Evolutionary conservation across 1,284 basidiomycete genomes (phyloP).

Genomic region (Cryptococcus wingfieldii): DNA sequence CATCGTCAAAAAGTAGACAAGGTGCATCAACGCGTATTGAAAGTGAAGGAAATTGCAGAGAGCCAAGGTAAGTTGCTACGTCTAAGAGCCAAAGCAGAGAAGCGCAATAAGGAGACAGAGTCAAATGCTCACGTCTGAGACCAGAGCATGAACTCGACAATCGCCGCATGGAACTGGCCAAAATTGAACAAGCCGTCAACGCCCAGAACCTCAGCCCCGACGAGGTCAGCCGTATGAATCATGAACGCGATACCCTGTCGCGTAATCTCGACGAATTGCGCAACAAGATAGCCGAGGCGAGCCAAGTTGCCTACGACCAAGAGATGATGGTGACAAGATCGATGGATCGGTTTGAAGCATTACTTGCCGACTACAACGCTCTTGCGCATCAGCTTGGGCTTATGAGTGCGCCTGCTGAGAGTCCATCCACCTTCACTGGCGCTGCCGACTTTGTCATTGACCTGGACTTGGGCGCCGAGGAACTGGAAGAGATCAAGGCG

Average conservation of each 20-base stretch:
- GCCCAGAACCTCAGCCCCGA: conserved; percentile 78
- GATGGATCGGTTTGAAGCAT: conserved; percentile 70
- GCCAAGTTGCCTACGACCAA: conserved; percentile 63
- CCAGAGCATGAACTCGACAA: conserved; percentile 53
- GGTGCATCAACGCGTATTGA: conserved; percentile 28
- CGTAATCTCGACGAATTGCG: conserved; percentile 69
- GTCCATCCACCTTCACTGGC: conserved; percentile 24
- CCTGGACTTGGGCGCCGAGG: conserved; percentile 66
- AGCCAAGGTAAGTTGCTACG: conserved; percentile 30
- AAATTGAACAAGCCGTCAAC: conserved; percentile 63
- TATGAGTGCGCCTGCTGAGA: conserved; percentile 48
- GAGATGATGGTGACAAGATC: conserved; percentile 74
- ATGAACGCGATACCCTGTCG: conserved; percentile 68
- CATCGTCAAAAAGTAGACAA: conserved; percentile 45
- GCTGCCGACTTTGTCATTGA: conserved; percentile 66
- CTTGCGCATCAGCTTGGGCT: conserved; percentile 68
- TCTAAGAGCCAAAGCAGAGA: not conserved
- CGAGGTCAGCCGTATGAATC: conserved; percentile 79
- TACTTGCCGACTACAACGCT: conserved; percentile 67
- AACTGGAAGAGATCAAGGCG: conserved; percentile 59
- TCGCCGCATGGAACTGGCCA: conserved; percentile 55
- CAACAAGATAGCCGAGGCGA: conserved; percentile 66
- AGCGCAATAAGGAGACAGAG: too few species aligned
- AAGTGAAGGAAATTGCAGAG: conserved; percentile 25
- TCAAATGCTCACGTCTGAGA: conserved; percentile 26